These are phyloP conservation scores for Bryoglossum gracile DNA, from an alignment of 495 filamentous ascomycete species.

Conservation along the genomic window DNA sequence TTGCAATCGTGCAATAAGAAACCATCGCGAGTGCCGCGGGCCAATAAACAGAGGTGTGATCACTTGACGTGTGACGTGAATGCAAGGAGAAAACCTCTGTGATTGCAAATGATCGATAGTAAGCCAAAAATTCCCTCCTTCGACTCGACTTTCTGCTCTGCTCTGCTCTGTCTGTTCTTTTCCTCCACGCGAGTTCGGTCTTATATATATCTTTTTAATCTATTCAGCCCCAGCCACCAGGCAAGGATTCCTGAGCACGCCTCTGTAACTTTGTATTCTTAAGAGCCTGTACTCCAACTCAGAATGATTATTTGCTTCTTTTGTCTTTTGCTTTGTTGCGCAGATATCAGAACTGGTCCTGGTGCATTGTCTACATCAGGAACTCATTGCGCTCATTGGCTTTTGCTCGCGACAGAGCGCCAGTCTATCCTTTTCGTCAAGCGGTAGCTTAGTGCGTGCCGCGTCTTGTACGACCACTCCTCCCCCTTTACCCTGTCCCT, in stretches of 20 bases:
- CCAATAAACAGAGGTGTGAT: background rate
- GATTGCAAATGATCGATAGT: conserved; percentile 18
- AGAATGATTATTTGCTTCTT: background rate
- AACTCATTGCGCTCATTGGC: conserved; percentile 8
- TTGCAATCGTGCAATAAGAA: no score
- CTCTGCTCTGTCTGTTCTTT: background rate
- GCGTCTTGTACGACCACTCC: background rate
- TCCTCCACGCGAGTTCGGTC: background rate
- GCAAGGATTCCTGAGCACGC: background rate
- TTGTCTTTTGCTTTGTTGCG: conserved; percentile 1
- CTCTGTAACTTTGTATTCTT: background rate
- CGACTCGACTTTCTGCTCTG: background rate
- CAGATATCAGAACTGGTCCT: conserved; percentile 2
- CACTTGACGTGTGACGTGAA: background rate
- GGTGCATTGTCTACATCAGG: background rate
- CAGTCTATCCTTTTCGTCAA: conserved; percentile 6
- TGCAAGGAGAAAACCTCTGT: background rate
- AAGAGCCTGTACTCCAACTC: background rate
- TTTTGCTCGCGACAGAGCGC: background rate
- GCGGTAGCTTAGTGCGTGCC: background rate
- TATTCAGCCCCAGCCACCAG: background rate
- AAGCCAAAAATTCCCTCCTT: background rate
- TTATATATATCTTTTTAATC: background rate
- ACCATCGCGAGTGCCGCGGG: background rate
- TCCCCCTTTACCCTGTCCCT: background rate